phyloP scores from a whole-genome alignment of 108 stramenopile species.

The Schizochytrium sp. region DNA sequence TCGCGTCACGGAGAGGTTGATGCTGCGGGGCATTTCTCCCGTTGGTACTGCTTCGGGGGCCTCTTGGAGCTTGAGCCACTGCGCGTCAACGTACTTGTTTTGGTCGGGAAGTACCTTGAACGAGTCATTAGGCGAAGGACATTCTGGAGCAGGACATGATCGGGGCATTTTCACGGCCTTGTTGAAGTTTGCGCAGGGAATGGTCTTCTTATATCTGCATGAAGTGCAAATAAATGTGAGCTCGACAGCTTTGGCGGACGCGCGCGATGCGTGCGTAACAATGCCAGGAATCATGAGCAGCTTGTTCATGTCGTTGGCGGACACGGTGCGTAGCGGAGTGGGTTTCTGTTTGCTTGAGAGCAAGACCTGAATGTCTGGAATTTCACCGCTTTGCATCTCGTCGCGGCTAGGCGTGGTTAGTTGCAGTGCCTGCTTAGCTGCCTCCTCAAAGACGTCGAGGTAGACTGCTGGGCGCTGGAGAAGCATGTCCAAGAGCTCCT shows the following conservation, averaged over 20 bases:
- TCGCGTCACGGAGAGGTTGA: conserved; percentile 80
- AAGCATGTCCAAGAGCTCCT: conserved; percentile 35
- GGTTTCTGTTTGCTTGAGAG: conserved; percentile 38
- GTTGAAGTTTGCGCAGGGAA: conserved; percentile 36
- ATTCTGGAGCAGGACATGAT: conserved; percentile 36
- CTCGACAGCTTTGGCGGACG: conserved; percentile 67
- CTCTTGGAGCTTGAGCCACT: conserved; percentile 94
- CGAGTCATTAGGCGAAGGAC: conserved; percentile 26
- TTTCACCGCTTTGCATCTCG: conserved; percentile 30
- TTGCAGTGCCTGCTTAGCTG: conserved; percentile 40
- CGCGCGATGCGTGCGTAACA: conserved; percentile 73
- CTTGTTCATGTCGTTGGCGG: conserved; percentile 82
- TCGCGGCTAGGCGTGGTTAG: conserved; percentile 28
- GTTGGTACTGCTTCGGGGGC: conserved; percentile 58
- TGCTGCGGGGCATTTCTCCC: conserved; percentile 85
- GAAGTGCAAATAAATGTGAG: conserved; percentile 70
- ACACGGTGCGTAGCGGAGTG: conserved; percentile 72
- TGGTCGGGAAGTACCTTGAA: conserved; percentile 83
- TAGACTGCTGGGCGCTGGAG: conserved; percentile 32
- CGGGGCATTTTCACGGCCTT: conserved; percentile 53
- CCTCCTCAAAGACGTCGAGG: conserved; percentile 39
- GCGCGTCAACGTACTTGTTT: conserved; percentile 80
- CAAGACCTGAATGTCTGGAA: conserved; percentile 36
- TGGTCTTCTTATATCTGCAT: conserved; percentile 56
- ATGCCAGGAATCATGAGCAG: conserved; percentile 89